Evolutionary conservation across 2,329 filamentous ascomycete genomes (phyloP).

Genomic region (Exophiala spinifera): DNA sequence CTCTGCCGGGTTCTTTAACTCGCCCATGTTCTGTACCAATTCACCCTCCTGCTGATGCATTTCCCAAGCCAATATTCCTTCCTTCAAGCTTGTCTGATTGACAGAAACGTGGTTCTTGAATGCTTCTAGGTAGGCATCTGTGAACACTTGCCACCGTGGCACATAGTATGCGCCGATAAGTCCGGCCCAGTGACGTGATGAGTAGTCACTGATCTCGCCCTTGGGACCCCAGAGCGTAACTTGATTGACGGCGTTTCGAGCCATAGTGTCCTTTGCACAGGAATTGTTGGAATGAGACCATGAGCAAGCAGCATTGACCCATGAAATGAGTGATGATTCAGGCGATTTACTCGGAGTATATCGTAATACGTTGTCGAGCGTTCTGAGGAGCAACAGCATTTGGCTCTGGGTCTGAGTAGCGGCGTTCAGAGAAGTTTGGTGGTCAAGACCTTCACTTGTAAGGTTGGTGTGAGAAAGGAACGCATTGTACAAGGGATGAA

Average conservation of each 20-base stretch:
- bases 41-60: not conserved
- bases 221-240: conserved; percentile 51
- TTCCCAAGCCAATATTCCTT: not conserved
- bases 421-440: conserved; percentile 21
- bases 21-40: too few relatives aligned
- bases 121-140: conserved; percentile 37
- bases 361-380: conserved; percentile 43
- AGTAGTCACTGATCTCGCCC: conserved; percentile 51
- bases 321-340: conserved; percentile 43
- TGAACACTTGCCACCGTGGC: conserved; percentile 47
- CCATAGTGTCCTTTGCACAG: too few relatives aligned
- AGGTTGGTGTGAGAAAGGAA: conserved; percentile 38
- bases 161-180: conserved; percentile 48
- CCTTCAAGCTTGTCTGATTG: conserved; percentile 3
- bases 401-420: conserved; percentile 31
- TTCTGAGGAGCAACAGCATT: conserved; percentile 36
- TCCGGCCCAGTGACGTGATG: conserved; percentile 49
- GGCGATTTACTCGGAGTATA: conserved; percentile 32
- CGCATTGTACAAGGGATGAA: conserved; percentile 40
- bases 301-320: conserved; percentile 41
- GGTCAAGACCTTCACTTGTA: not conserved
- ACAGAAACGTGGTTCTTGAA: not conserved
- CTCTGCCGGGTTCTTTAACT: not conserved
- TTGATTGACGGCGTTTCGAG: conserved; percentile 52
- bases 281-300: conserved; percentile 46